Percentiles rank a stretch among this genome's conserved stretches.
Conservation (phyloP, 2,329 filamentous ascomycete genomes). For the Pseudogymnoascus sp. region DNA sequence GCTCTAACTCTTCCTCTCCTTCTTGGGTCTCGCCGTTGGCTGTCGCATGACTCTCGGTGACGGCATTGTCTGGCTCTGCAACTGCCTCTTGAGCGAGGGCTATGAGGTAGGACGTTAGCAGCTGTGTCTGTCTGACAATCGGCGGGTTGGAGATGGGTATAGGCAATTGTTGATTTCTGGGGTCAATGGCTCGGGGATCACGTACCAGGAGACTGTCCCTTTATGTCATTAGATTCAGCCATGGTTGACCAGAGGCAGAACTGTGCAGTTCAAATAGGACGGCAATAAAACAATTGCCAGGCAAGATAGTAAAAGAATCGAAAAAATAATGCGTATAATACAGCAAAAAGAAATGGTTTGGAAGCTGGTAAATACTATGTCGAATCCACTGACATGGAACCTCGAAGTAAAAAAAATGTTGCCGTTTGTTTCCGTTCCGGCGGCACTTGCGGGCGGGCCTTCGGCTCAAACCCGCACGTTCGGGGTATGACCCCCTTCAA, state of each 20-base stretch:
- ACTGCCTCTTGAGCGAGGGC: slow-evolving; percentile 8
- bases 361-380: slow-evolving; percentile 7
- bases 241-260: slow-evolving; percentile 19
- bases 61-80: slow-evolving; percentile 17
- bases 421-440: slow-evolving; percentile 9
- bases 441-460: slow-evolving; percentile 7
- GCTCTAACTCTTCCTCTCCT: slow-evolving; percentile 23
- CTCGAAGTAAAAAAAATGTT: slow-evolving; percentile 7
- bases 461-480: slow-evolving; percentile 8
- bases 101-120: neutral
- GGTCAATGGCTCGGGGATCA: slow-evolving; percentile 8
- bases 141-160: neutral
- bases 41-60: slow-evolving; percentile 19
- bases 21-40: slow-evolving; percentile 20
- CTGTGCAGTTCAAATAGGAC: slow-evolving; percentile 6
- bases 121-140: neutral
- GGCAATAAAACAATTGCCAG: slow-evolving; percentile 11
- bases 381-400: slow-evolving; percentile 7
- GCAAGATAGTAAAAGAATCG: slow-evolving; percentile 11
- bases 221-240: slow-evolving; percentile 26
- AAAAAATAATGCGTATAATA: slow-evolving; percentile 12
- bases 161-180: neutral
- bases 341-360: slow-evolving; percentile 12
- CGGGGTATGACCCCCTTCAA: neutral
- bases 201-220: slow-evolving; percentile 24